These are phyloP conservation scores for Teunomyces gatunensis DNA, from an alignment of 805 yeast species.

Conservation along the genomic window DNA sequence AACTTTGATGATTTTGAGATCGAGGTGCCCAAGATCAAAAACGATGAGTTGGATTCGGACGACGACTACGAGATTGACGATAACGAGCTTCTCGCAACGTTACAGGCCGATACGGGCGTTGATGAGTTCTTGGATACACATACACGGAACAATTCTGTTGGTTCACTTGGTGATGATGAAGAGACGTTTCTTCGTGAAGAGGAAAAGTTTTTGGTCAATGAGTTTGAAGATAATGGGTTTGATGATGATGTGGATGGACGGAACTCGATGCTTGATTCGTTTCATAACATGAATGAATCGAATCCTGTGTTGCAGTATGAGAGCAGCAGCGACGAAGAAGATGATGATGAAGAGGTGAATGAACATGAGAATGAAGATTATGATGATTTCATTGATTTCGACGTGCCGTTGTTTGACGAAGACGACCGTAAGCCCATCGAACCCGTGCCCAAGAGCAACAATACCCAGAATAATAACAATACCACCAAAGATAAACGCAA, in stretches of 20 bases:
- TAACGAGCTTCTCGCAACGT: constrained; percentile 44
- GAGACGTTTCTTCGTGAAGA: constrained; percentile 43
- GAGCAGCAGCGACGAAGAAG: constrained; percentile 28
- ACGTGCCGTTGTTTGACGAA: constrained; percentile 26
- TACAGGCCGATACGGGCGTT: constrained; percentile 45
- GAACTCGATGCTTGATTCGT: constrained; percentile 16
- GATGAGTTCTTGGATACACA: constrained; percentile 32
- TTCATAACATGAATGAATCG: constrained; percentile 20
- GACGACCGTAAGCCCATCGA: constrained; percentile 8
- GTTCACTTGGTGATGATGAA: constrained; percentile 32
- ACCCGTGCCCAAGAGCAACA: not conserved
- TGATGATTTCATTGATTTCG: constrained; percentile 38
- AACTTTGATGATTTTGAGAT: constrained; percentile 30
- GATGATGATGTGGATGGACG: constrained; percentile 30
- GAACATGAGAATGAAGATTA: constrained; percentile 41
- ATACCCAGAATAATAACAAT: not conserved
- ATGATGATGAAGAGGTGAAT: constrained; percentile 29
- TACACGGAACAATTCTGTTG: constrained; percentile 27
- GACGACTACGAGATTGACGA: constrained; percentile 64
- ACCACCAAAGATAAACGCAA: constrained; percentile 8
- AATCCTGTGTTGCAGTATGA: constrained; percentile 42
- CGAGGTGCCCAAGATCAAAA: constrained; percentile 53
- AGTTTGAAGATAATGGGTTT: constrained; percentile 46
- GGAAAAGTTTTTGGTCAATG: constrained; percentile 44
- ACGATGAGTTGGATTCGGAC: constrained; percentile 50